Evolutionary conservation across 1,139 yeast species (phyloP), one percentile per base, ranked within the genome.

Genomic region (Scheffersomyces lignicola): DNA sequence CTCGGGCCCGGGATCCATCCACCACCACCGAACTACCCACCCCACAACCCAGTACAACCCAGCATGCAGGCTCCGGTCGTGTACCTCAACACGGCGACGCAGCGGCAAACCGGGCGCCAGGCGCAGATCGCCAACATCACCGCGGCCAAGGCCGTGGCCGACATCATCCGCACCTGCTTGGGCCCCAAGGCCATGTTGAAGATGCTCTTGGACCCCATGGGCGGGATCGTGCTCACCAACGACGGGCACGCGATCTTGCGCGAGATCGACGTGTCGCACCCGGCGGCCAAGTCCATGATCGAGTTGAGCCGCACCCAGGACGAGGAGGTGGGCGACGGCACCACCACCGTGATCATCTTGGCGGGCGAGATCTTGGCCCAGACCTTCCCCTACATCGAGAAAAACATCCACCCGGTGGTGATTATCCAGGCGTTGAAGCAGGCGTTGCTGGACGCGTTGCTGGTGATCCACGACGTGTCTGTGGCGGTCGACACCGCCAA

Each of bases 121-220:
- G 98, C 99, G 2, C 99, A 94, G 66, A 76, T 87, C 41, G 87
- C 96, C 43, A 94, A 94, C 56, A 92, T 94, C 64, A 88, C 97
- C 7, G 98, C 99, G 2, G 99, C 99, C 18, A 94, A 94, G 61
- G 97, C 98, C 7, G 97, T 90, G 32, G 95, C 97, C 1, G 97
- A 92, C 60, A 90, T 94, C 54, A 89, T 94, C 51, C 78, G 98
- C 60, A 92, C 98, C 20, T 94, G 98, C 73, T 74, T 92, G 41
- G 99, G 99, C n/a, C 99, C 99, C 35, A 90, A 90, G 62, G 98
- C 98, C 31, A 92, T 92, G 98, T 77, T 92, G 45, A 94, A 94
- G 68, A 92, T 94, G 98, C 72, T 94, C 40, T 73, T 94, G 47
- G 99, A 94, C 60, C 98, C 98, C 36, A 90, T 92, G 92, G 99